Evolutionary conservation across 1,139 yeast genomes (phyloP).

Genomic region (Hyphopichia buzzinii): DNA sequence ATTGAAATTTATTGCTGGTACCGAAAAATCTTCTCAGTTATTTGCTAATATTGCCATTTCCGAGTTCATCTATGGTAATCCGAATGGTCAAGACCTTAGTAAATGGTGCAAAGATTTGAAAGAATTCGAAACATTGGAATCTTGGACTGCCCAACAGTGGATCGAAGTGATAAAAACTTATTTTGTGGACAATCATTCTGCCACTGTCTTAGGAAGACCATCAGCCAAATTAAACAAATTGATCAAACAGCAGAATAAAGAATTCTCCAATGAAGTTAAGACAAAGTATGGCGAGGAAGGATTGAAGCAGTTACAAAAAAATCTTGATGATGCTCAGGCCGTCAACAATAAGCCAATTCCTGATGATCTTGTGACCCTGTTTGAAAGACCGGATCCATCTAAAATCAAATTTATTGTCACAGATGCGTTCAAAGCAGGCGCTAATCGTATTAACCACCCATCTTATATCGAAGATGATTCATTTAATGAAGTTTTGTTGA

Average conservation of each 20-base stretch:
- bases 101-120: constrained; percentile 52
- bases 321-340: constrained; percentile 59
- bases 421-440: constrained; percentile 54
- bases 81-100: constrained; percentile 56
- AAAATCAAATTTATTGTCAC: constrained; percentile 73
- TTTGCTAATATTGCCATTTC: constrained; percentile 68
- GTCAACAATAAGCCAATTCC: constrained; percentile 79
- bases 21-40: constrained; percentile 64
- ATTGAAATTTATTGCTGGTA: constrained; percentile 58
- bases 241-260: constrained; percentile 51
- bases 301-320: constrained; percentile 46
- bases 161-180: constrained; percentile 47
- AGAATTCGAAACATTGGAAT: constrained; percentile 57
- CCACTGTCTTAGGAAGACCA: constrained; percentile 73
- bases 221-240: constrained; percentile 59
- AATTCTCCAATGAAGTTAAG: constrained; percentile 48
- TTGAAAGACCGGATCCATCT: constrained; percentile 73
- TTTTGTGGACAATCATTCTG: constrained; percentile 66
- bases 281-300: constrained; percentile 60
- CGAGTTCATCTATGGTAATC: constrained; percentile 77
- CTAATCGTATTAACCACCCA: constrained; percentile 18
- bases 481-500: constrained; percentile 27
- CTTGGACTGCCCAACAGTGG: constrained; percentile 76
- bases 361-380: constrained; percentile 53
- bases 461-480: constrained; percentile 18